Conservation (phyloP, 176 grass and related monocot genomes). For the Oryza longistaminata region DNA sequence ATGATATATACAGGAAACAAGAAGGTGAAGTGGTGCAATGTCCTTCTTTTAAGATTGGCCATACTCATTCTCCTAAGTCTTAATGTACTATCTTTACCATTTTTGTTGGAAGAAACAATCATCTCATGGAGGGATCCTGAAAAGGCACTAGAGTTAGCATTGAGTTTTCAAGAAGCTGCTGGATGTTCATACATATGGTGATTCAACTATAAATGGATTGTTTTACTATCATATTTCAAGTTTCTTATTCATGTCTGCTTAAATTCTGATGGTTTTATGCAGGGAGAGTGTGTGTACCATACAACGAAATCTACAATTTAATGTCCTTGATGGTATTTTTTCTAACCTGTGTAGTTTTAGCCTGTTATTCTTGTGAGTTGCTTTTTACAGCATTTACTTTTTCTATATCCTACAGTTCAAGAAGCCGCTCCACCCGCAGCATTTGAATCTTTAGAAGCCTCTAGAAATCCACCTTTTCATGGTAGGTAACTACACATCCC, state of each 20-base stretch:
- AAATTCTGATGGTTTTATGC: constrained; percentile 50
- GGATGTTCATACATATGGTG: constrained; percentile 90
- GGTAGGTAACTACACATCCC: constrained; percentile 42
- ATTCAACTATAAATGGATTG: constrained; percentile 28
- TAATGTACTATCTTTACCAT: constrained; percentile 20
- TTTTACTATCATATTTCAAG: constrained; percentile 36
- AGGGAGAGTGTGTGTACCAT: constrained; percentile 58
- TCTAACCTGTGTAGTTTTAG: constrained; percentile 8
- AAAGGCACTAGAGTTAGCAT: constrained; percentile 58
- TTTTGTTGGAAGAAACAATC: constrained; percentile 64
- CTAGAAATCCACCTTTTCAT: constrained; percentile 41
- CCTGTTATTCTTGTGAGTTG: neutral
- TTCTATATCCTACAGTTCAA: constrained; percentile 46
- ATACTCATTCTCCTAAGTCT: constrained; percentile 22
- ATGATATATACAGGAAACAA: constrained; percentile 90
- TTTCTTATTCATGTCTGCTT: constrained; percentile 27
- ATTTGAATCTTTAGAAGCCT: constrained; percentile 50
- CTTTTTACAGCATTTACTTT: constrained; percentile 30
- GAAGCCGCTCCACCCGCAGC: constrained; percentile 41
- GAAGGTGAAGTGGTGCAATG: constrained; percentile 51
- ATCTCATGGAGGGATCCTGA: constrained; percentile 90
- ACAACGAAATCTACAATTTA: constrained; percentile 61
- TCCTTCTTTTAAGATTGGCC: neutral
- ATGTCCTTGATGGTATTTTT: constrained; percentile 53
- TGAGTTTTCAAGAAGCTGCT: constrained; percentile 83